Evolutionary conservation across 495 filamentous ascomycete genomes (phyloP).

Genomic region (Aspergillus biplanus): DNA sequence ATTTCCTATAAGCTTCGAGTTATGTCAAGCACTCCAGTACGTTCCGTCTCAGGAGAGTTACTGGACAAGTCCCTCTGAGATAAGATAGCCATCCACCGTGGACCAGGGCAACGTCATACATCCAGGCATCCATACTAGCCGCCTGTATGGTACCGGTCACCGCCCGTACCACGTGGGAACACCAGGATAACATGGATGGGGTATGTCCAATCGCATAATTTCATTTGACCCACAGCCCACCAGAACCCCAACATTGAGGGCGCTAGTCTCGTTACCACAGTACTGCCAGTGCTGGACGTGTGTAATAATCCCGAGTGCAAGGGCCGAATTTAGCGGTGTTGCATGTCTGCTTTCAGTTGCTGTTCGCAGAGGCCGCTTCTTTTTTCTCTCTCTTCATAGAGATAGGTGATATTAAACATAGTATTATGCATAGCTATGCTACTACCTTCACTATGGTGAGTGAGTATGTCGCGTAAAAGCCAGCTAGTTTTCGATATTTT

Average conservation of each 20-base stretch:
- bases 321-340: too few species aligned
- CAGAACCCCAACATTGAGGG: conserved; percentile 25
- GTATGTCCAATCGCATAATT: conserved; percentile 23
- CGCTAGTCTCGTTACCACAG: conserved; percentile 17
- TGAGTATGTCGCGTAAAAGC: too few species aligned
- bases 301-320: too few species aligned
- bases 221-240: conserved; percentile 14
- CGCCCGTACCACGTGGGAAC: conserved; percentile 30
- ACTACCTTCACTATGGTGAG: too few species aligned
- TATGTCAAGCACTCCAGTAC: neutral
- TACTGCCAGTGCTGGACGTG: too few species aligned
- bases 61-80: too few species aligned
- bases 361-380: too few species aligned
- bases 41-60: neutral
- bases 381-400: too few species aligned
- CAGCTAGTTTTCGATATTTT: too few species aligned
- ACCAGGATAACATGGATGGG: conserved; percentile 18
- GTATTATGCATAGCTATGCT: too few species aligned
- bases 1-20: conserved; percentile 19
- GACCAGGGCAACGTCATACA: conserved; percentile 6
- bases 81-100: neutral
- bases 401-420: too few species aligned
- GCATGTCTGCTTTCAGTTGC: too few species aligned
- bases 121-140: conserved; percentile 5
- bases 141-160: conserved; percentile 15